Evolutionary conservation across 108 stramenopile genomes (phyloP).

Genomic region (Cyclotella kingstonii): DNA sequence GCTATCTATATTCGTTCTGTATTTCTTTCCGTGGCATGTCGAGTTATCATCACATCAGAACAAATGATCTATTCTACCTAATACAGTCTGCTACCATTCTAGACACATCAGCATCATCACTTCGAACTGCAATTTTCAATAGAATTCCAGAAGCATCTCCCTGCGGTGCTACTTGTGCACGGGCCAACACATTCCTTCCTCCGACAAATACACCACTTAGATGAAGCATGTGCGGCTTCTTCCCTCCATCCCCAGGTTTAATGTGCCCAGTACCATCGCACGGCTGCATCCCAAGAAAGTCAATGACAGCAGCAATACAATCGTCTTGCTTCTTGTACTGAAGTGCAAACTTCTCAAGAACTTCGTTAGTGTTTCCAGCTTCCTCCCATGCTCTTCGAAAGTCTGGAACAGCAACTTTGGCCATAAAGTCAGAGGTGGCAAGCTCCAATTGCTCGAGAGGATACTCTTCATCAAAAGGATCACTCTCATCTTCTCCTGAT

Average conservation of each 20-base stretch:
- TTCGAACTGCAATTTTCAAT: slow-evolving; percentile 83
- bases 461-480: slow-evolving; percentile 79
- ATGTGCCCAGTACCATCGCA: slow-evolving; percentile 78
- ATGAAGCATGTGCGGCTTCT: slow-evolving; percentile 78
- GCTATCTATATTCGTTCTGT: too few relatives aligned
- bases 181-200: slow-evolving; percentile 62
- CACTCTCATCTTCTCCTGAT: slow-evolving; percentile 72
- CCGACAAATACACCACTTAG: slow-evolving; percentile 83
- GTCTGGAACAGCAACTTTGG: slow-evolving; percentile 68
- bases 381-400: slow-evolving; percentile 80
- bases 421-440: slow-evolving; percentile 80
- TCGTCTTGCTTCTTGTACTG: slow-evolving; percentile 74
- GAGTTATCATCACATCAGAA: too few relatives aligned
- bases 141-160: slow-evolving; percentile 54
- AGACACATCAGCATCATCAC: slow-evolving; percentile 55
- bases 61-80: slow-evolving; percentile 50
- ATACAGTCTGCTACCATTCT: slow-evolving; percentile 75
- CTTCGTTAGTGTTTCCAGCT: slow-evolving; percentile 68
- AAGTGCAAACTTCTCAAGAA: slow-evolving; percentile 82
- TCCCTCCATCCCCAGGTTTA: slow-evolving; percentile 54
- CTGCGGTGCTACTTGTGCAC: slow-evolving; percentile 63
- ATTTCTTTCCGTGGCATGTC: too few relatives aligned
- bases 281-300: slow-evolving; percentile 83
- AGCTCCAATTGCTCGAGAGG: slow-evolving; percentile 80
- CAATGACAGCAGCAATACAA: slow-evolving; percentile 73